These are phyloP conservation scores for Bipolaris gigantea DNA, from an alignment of 2,329 filamentous ascomycete genomes.

Conservation along the genomic window DNA sequence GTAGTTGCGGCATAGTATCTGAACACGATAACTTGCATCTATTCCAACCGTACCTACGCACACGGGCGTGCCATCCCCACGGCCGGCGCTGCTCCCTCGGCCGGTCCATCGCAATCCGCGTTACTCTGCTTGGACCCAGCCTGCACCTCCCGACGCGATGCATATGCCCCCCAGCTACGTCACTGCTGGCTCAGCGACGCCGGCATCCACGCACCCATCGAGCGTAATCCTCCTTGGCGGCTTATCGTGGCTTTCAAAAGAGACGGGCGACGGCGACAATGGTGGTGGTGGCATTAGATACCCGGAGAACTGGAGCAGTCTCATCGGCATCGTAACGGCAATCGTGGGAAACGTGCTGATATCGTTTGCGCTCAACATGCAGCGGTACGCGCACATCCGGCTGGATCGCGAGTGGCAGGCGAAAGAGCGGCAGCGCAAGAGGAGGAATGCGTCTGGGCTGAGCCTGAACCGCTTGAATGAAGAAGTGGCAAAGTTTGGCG, in stretches of 20 bases:
- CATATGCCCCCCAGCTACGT: slow-evolving; percentile 27
- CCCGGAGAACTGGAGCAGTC: slow-evolving; percentile 71
- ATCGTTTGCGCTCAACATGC: slow-evolving; percentile 92
- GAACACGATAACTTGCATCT: not conserved
- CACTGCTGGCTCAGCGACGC: slow-evolving; percentile 28
- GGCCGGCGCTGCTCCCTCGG: slow-evolving; percentile 2
- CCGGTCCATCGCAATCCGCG: not conserved
- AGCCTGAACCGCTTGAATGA: slow-evolving; percentile 42
- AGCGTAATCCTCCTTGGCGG: slow-evolving; percentile 18
- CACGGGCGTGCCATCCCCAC: not conserved
- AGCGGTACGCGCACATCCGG: slow-evolving; percentile 90
- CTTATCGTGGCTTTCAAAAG: slow-evolving; percentile 14
- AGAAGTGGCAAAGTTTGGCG: slow-evolving; percentile 23
- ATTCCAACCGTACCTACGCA: not conserved
- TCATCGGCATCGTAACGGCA: slow-evolving; percentile 92
- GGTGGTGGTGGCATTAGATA: slow-evolving; percentile 14
- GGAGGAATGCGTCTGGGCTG: slow-evolving; percentile 47
- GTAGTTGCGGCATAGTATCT: not conserved
- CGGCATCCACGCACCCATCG: slow-evolving; percentile 4
- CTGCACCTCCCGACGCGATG: slow-evolving; percentile 22
- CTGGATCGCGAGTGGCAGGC: slow-evolving; percentile 71
- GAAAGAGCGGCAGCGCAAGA: slow-evolving; percentile 40
- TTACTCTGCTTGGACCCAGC: slow-evolving; percentile 4
- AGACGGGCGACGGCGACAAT: slow-evolving; percentile 6
- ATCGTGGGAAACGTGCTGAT: slow-evolving; percentile 93